Evolutionary conservation across 1,139 yeast genomes (phyloP), one percentile per base, ranked within the genome.

Genomic region (Blastobotrys persicus): DNA sequence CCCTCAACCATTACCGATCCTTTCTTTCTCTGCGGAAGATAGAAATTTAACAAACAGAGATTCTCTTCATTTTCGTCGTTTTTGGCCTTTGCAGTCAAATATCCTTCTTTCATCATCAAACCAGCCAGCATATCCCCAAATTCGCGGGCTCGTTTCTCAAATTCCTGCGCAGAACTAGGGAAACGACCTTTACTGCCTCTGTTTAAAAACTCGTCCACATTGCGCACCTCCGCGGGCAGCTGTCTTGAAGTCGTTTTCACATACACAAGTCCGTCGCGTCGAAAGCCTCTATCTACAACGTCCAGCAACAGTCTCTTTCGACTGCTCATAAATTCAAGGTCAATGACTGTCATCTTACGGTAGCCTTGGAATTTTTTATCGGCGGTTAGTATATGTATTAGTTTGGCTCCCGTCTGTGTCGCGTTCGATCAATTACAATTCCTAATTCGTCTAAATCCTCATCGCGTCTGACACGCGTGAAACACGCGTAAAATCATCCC

Each of bases 181-280:
- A 12, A 17, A 4, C 41, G 41, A 9, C 26, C 13, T 18, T 18
- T 19, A 19, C 4, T 9, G 6, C 26, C 42, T 14, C 23, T 45
- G 33, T 45, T 45, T 31, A 45, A 20, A 19, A 38, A 45, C 12
- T 45, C 17, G 2, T n/a, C 18, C 4, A 39, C 33, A 31, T 45
- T 23, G 23, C n/a, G 16, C 5, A 45, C 26, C 19, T 45, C 47
- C 19, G 31, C 20, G 19, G 44, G 47, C 4, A 9, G 35, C 28
- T 37, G 26, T 16, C 19, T 37, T 26, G 18, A 14, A 9, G 28
- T 7, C 6, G 13, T 37, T 19, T 37, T 18, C 28, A 37, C 11
- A 18, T 37, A 37, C 41, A 37, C 13, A 7, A 37, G 13, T 7
- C 41, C 41, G n/a, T 37, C 41, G n/a, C 41, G 26, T 9, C 28